Conservation (phyloP, 2,329 filamentous ascomycete species). For the Dothideomycetes sp. region DNA sequence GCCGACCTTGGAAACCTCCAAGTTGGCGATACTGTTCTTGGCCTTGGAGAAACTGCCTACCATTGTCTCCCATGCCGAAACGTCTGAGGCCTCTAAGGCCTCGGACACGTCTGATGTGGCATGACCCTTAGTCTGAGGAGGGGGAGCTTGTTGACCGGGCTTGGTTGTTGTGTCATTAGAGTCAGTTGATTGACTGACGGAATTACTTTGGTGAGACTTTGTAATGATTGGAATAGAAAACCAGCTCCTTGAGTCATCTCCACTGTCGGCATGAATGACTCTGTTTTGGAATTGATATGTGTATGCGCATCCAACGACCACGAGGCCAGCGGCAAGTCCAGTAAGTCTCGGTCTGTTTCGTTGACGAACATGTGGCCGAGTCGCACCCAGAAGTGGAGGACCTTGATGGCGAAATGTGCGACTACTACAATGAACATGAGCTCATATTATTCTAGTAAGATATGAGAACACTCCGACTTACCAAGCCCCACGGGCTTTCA, state of each 20-base stretch:
- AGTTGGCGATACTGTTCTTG: slow-evolving; percentile 21
- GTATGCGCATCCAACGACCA: not conserved
- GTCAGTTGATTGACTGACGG: no score
- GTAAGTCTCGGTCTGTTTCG: not conserved
- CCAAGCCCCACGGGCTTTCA: slow-evolving; percentile 3
- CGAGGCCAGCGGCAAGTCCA: not conserved
- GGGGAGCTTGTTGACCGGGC: slow-evolving; percentile 18
- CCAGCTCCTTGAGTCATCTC: slow-evolving; percentile 7
- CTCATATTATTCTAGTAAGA: no score
- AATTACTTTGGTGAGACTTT: no score
- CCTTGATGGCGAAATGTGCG: slow-evolving; percentile 2
- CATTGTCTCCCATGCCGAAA: slow-evolving; percentile 22
- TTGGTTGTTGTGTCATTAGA: no score
- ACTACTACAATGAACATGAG: no score
- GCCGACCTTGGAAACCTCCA: slow-evolving; percentile 21
- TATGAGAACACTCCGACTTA: no score
- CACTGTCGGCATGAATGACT: slow-evolving; percentile 1
- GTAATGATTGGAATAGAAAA: slow-evolving; percentile 6
- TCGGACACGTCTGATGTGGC: slow-evolving; percentile 15
- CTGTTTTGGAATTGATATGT: not conserved
- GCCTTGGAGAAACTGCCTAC: slow-evolving; percentile 20
- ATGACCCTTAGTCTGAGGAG: slow-evolving; percentile 20
- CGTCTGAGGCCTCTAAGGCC: slow-evolving; percentile 14
- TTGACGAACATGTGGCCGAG: not conserved
- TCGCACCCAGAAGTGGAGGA: no score